phyloP scores from a whole-genome alignment of 371 early-diverging fungal genomes.

The Mortierella sp. region DNA sequence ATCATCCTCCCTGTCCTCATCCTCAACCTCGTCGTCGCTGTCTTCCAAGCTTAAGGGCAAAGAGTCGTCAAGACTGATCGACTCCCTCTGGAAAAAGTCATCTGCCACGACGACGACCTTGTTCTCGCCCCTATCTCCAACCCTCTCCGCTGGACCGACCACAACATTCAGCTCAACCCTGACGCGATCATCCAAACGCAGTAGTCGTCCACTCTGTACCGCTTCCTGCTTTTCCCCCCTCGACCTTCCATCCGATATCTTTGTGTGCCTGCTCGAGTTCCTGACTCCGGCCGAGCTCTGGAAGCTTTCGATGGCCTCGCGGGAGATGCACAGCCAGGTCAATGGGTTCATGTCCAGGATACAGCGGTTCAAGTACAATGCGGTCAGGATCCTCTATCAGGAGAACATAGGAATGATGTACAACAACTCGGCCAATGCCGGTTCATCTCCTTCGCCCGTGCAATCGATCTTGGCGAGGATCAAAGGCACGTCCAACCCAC shows the following conservation, averaged over 20 bases:
- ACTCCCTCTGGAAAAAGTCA: conserved; percentile 22
- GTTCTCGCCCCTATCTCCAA: conserved; percentile 18
- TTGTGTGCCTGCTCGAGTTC: conserved; percentile 36
- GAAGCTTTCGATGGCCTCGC: conserved; percentile 40
- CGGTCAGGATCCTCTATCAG: conserved; percentile 44
- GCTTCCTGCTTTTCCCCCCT: conserved; percentile 46
- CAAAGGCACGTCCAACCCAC: conserved; percentile 20
- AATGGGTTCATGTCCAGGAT: conserved; percentile 31
- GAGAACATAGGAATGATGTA: conserved; percentile 21
- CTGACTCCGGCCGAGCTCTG: conserved; percentile 45
- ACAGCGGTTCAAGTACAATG: conserved; percentile 34
- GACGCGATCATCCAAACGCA: conserved; percentile 9
- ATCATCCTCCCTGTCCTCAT: not conserved
- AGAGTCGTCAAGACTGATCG: conserved; percentile 8
- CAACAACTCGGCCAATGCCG: not conserved
- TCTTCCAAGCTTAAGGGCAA: not conserved
- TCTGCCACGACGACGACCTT: conserved; percentile 10
- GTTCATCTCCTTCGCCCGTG: not conserved
- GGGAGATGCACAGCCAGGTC: conserved; percentile 27
- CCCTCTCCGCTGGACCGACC: conserved; percentile 7
- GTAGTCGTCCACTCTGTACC: conserved; percentile 12
- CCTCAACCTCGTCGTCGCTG: not conserved
- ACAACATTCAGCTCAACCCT: conserved; percentile 8
- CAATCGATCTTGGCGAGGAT: not conserved
- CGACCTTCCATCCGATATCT: conserved; percentile 39